Conservation (phyloP, 2,329 filamentous ascomycete species). For the Neonectria faginata region DNA sequence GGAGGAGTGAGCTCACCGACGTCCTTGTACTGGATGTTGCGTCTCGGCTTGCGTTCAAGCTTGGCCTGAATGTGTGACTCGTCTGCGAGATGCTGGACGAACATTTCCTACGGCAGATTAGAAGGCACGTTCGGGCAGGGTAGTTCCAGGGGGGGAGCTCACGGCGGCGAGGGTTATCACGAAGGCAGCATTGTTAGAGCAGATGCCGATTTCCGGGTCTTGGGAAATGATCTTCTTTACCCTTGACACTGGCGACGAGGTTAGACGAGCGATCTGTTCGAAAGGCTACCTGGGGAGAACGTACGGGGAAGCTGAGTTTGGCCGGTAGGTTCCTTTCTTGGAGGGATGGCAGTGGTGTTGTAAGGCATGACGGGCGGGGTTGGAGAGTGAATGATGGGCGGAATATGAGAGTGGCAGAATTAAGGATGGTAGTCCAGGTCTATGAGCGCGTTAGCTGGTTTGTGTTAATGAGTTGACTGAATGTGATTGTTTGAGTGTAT, state of each 20-base stretch:
- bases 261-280: slow-evolving; percentile 21
- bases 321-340: slow-evolving; percentile 84
- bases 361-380: slow-evolving; percentile 76
- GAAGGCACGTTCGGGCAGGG: neutral
- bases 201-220: slow-evolving; percentile 86
- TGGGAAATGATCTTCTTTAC: slow-evolving; percentile 95
- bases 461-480: neutral
- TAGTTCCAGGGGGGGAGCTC: slow-evolving; percentile 43
- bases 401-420: neutral
- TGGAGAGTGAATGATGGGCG: neutral
- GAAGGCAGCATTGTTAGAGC: slow-evolving; percentile 94
- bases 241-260: slow-evolving; percentile 75
- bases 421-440: slow-evolving; percentile 7
- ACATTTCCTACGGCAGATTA: slow-evolving; percentile 78
- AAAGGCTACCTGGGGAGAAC: slow-evolving; percentile 49
- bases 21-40: slow-evolving; percentile 97
- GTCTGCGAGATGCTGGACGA: slow-evolving; percentile 89
- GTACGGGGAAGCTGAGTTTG: slow-evolving; percentile 86
- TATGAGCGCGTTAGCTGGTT: neutral
- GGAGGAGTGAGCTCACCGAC: slow-evolving; percentile 69
- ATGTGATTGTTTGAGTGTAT: neutral
- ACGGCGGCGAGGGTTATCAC: slow-evolving; percentile 92
- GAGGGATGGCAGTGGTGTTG: slow-evolving; percentile 86
- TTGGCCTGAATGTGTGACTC: slow-evolving; percentile 91
- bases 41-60: slow-evolving; percentile 88